Evolutionary conservation across 148 eudicot genomes (phyloP).

Genomic region (Bassia scoparia): DNA sequence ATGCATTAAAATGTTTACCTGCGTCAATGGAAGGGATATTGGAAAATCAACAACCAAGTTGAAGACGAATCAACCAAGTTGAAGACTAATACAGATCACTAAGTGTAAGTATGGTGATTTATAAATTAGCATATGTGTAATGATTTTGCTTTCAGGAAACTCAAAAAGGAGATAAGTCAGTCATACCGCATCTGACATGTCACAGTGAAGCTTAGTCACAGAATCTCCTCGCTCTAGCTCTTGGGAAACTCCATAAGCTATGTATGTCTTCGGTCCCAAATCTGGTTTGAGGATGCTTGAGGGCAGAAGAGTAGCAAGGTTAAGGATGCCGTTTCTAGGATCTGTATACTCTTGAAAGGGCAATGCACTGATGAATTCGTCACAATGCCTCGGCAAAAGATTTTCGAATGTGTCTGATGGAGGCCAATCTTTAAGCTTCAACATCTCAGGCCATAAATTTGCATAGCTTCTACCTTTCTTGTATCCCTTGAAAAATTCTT

Average conservation of each 20-base stretch:
- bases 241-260: conserved; percentile 66
- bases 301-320: conserved; percentile 74
- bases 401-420: conserved; percentile 85
- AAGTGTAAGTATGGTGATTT: too few species aligned
- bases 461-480: conserved; percentile 55
- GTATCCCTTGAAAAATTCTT: conserved; percentile 70
- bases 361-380: conserved; percentile 71
- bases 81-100: background rate
- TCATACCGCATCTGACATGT: conserved; percentile 94
- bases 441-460: conserved; percentile 94
- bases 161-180: conserved; percentile 9
- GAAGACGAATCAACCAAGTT: background rate
- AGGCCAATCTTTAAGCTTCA: conserved; percentile 97
- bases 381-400: conserved; percentile 78
- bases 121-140: background rate
- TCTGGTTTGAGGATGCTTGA: conserved; percentile 67
- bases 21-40: conserved; percentile 17
- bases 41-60: background rate
- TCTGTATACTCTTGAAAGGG: conserved; percentile 85
- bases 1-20: conserved; percentile 90
- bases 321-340: conserved; percentile 70
- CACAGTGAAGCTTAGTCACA: conserved; percentile 94
- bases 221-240: conserved; percentile 97
- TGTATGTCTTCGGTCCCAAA: conserved; percentile 89
- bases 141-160: background rate